These are phyloP conservation scores for Clonostachys byssicola DNA, from an alignment of 2,329 filamentous ascomycete genomes.

Conservation along the genomic window DNA sequence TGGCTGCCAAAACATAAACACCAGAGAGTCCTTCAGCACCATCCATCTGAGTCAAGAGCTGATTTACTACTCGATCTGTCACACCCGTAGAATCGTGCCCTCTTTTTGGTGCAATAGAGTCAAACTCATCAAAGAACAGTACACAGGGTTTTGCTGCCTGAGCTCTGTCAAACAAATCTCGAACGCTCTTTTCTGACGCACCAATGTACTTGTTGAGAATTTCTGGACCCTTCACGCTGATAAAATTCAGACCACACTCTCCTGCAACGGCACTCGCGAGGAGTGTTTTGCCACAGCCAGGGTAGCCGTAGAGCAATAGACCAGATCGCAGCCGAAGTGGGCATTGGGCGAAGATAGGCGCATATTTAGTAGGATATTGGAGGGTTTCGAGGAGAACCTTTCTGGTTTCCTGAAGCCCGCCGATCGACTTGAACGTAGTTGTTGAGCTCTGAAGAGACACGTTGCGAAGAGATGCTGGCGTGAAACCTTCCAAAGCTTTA, in stretches of 20 bases:
- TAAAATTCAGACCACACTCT: conserved; percentile 97
- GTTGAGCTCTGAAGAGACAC: conserved; percentile 91
- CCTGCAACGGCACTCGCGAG: conserved; percentile 95
- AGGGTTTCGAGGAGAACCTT: conserved; percentile 91
- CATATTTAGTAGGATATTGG: conserved; percentile 96
- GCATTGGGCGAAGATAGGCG: conserved; percentile 94
- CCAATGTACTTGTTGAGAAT: conserved; percentile 99
- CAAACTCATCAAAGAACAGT: conserved; percentile 98
- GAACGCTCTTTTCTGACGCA: conserved; percentile 91
- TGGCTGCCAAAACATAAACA: conserved; percentile 94
- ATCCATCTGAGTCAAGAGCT: conserved; percentile 98
- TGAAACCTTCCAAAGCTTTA: conserved; percentile 84
- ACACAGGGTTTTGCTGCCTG: conserved; percentile 89
- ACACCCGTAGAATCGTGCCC: conserved; percentile 97
- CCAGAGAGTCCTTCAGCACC: conserved; percentile 92
- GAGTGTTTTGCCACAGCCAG: conserved; percentile 94
- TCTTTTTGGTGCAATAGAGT: conserved; percentile 94
- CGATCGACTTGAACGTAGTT: conserved; percentile 89
- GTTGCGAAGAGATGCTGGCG: conserved; percentile 88
- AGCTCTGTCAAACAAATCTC: conserved; percentile 91
- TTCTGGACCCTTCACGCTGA: conserved; percentile 95
- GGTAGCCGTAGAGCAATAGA: conserved; percentile 88
- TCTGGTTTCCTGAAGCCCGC: conserved; percentile 80
- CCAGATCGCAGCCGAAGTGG: conserved; percentile 92
- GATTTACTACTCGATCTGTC: conserved; percentile 97